A percentile compares a stretch with the other conserved stretches of the same genome.
phyloP scores from a whole-genome alignment of 176 grass and related monocot genomes.

The Phragmites australis region DNA sequence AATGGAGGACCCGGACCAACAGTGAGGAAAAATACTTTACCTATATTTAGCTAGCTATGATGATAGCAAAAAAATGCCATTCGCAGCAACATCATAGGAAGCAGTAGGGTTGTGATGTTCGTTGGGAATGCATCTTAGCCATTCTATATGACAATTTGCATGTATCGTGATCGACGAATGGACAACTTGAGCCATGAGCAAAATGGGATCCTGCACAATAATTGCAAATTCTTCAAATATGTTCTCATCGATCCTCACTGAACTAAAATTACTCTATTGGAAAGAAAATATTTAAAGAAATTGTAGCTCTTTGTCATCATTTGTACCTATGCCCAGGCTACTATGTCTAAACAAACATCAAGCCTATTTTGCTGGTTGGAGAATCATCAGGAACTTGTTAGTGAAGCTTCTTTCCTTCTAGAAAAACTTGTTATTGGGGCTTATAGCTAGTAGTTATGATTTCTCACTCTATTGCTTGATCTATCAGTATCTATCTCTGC shows the following conservation, averaged over 20 bases:
- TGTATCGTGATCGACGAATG: neutral
- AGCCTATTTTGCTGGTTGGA: neutral
- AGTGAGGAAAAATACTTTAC: too few relatives aligned
- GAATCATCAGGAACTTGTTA: conserved; percentile 14
- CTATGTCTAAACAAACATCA: neutral
- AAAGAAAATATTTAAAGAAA: neutral
- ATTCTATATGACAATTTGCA: conserved; percentile 1
- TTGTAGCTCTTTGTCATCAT: neutral
- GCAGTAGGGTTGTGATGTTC: neutral
- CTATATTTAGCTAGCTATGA: neutral
- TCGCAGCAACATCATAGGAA: neutral
- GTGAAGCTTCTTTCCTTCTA: neutral
- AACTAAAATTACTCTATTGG: neutral
- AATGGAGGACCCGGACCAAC: neutral
- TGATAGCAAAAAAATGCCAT: neutral
- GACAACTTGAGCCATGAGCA: neutral
- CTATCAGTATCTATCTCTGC: neutral
- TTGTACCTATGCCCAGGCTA: neutral
- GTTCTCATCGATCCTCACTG: neutral
- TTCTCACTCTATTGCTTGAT: neutral
- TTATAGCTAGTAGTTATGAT: neutral
- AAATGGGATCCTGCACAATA: neutral
- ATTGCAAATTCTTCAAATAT: neutral
- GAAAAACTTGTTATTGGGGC: neutral
- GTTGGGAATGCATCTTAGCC: neutral